phyloP scores from a whole-genome alignment of 2,329 filamentous ascomycete genomes.

The Capronia americana region DNA sequence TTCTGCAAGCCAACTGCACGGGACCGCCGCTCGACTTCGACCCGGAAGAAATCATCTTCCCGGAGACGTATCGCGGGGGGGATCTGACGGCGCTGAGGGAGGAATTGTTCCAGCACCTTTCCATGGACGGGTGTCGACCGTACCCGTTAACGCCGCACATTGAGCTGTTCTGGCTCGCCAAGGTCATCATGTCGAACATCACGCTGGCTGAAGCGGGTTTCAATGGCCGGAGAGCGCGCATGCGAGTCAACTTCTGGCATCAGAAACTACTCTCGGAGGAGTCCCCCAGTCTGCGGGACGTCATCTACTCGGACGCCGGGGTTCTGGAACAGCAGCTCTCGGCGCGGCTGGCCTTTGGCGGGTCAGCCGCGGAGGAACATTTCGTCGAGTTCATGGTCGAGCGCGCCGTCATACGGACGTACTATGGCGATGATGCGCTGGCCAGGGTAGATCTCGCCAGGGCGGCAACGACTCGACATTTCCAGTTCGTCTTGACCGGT shows the following conservation, averaged over 20 bases:
- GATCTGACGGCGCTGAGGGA: constrained; percentile 57
- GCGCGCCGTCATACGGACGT: constrained; percentile 79
- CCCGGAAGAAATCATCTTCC: constrained; percentile 58
- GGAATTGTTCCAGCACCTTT: constrained; percentile 71
- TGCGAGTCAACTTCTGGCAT: constrained; percentile 77
- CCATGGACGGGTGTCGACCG: constrained; percentile 82
- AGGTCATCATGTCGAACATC: constrained; percentile 62
- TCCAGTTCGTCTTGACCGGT: constrained; percentile 83
- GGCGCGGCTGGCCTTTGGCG: constrained; percentile 43
- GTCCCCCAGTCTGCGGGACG: constrained; percentile 64
- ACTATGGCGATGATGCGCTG: constrained; percentile 79
- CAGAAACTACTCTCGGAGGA: constrained; percentile 71
- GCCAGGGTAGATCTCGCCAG: constrained; percentile 73
- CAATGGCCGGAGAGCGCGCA: constrained; percentile 63
- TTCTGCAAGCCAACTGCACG: constrained; percentile 86
- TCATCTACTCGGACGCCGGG: constrained; percentile 66
- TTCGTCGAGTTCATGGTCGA: constrained; percentile 74
- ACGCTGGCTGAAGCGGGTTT: constrained; percentile 52
- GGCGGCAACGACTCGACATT: constrained; percentile 70
- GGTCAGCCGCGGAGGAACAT: constrained; percentile 41
- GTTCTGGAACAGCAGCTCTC: constrained; percentile 51
- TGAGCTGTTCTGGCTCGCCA: constrained; percentile 81
- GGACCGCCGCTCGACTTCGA: constrained; percentile 76
- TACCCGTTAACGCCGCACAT: constrained; percentile 84
- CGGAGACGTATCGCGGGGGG: constrained; percentile 48